Evolutionary conservation across 208 protist species (phyloP).

Genomic region (Leishmania gerbilli): DNA sequence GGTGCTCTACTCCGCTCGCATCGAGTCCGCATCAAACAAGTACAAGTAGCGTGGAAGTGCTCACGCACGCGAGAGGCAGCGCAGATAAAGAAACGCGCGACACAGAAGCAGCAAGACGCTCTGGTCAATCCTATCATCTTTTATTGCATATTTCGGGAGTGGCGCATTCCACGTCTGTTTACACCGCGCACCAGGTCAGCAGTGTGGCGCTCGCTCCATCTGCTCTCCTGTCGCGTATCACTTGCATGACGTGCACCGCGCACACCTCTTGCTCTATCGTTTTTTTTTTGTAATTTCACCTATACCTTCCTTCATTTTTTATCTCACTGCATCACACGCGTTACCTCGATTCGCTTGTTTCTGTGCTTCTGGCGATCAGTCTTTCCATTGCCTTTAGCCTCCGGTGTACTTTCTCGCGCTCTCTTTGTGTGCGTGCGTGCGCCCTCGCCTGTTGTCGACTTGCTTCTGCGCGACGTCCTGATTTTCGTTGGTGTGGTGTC

Average conservation of each 20-base stretch:
- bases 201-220: background rate
- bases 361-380: background rate
- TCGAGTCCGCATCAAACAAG: background rate
- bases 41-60: background rate
- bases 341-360: background rate
- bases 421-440: background rate
- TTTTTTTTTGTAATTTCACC: background rate
- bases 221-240: background rate
- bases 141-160: no score
- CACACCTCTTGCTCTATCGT: background rate
- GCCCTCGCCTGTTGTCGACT: background rate
- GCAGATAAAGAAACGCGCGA: background rate
- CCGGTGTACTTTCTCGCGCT: background rate
- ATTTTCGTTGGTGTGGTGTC: background rate
- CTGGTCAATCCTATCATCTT: background rate
- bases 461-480: background rate
- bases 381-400: background rate
- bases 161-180: background rate
- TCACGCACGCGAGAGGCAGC: background rate
- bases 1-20: background rate
- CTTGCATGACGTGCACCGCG: background rate
- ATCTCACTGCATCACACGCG: background rate
- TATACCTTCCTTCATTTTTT: constrained; percentile 6
- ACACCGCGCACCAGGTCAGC: background rate
- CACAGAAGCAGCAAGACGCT: background rate